Evolutionary conservation across 2,329 filamentous ascomycete species (phyloP).

Genomic region (Sarocladiaceae sp.): DNA sequence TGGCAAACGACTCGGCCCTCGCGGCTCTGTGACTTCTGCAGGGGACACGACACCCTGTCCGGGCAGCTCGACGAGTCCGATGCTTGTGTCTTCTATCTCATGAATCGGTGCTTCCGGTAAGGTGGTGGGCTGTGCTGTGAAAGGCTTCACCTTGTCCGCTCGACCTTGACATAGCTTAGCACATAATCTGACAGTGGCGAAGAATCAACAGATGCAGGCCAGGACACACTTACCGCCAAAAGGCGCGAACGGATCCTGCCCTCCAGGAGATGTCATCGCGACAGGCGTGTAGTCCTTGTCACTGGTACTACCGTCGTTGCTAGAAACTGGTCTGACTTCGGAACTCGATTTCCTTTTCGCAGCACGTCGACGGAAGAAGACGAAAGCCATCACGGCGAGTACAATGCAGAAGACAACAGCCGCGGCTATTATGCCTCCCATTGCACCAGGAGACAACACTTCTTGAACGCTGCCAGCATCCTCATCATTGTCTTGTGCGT

Average conservation of each 20-base stretch:
- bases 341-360: neutral
- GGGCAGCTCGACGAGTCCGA: too few relatives aligned
- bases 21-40: too few relatives aligned
- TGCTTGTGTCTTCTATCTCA: too few relatives aligned
- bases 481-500: neutral
- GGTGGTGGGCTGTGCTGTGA: neutral
- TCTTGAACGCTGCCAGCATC: neutral
- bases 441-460: neutral
- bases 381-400: neutral
- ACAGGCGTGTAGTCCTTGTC: neutral
- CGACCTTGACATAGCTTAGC: neutral
- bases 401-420: neutral
- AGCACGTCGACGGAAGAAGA: neutral
- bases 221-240: conserved; percentile 34
- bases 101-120: too few relatives aligned
- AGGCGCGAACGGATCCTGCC: conserved; percentile 34
- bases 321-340: neutral
- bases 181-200: neutral
- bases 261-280: neutral
- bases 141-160: neutral
- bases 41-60: too few relatives aligned
- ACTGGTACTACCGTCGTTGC: neutral
- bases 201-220: too few relatives aligned
- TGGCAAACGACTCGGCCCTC: conserved; percentile 13
- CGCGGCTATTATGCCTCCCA: neutral